These are phyloP conservation scores for Collybia sp. DNA, from an alignment of 768 basidiomycete genomes.

Conservation along the genomic window DNA sequence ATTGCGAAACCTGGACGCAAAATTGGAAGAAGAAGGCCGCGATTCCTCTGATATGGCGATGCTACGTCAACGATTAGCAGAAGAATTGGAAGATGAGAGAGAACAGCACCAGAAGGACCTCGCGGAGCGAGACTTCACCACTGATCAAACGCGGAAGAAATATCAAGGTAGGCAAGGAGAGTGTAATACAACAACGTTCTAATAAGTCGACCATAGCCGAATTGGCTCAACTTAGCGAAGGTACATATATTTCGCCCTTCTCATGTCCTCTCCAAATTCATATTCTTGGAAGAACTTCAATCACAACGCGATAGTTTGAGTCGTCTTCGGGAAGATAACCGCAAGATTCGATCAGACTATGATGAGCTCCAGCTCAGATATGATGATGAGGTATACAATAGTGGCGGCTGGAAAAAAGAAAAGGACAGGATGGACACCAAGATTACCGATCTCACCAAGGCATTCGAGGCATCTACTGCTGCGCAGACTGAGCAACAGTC, in stretches of 20 bases:
- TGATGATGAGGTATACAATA: slow-evolving; percentile 75
- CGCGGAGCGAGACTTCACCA: slow-evolving; percentile 71
- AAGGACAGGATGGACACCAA: slow-evolving; percentile 83
- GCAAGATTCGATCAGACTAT: slow-evolving; percentile 71
- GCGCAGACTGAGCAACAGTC: slow-evolving; percentile 79
- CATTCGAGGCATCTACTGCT: slow-evolving; percentile 66
- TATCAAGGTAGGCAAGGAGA: slow-evolving; percentile 58
- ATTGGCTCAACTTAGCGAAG: slow-evolving; percentile 76
- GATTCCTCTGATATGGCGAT: slow-evolving; percentile 62
- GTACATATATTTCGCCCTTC: slow-evolving; percentile 30
- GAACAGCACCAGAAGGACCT: slow-evolving; percentile 77
- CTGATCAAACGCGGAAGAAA: slow-evolving; percentile 80
- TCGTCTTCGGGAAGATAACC: slow-evolving; percentile 74
- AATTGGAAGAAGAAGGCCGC: slow-evolving; percentile 63
- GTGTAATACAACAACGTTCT: background rate
- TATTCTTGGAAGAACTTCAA: slow-evolving; percentile 53
- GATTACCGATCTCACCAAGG: slow-evolving; percentile 69
- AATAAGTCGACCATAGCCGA: slow-evolving; percentile 44
- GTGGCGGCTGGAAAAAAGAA: slow-evolving; percentile 83
- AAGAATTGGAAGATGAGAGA: slow-evolving; percentile 75
- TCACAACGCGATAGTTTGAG: slow-evolving; percentile 74
- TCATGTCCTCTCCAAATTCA: slow-evolving; percentile 1
- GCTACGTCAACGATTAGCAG: slow-evolving; percentile 62
- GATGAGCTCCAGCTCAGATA: slow-evolving; percentile 71
- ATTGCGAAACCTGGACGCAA: slow-evolving; percentile 53